Base-by-base conservation (phyloP, 108 stramenopile genomes). In the Tribonema minus region DNA sequence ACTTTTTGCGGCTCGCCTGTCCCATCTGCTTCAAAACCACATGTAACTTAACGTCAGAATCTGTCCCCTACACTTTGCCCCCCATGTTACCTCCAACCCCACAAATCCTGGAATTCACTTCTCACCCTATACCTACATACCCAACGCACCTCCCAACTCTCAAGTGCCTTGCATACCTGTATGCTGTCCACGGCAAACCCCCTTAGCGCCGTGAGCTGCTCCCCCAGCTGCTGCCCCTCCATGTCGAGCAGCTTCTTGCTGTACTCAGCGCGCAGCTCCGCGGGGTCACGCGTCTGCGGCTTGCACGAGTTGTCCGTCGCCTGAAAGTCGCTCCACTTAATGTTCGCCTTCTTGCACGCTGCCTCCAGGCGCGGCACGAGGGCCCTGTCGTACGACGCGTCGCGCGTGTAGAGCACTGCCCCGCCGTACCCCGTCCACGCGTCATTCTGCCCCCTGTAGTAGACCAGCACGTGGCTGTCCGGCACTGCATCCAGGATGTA, bases 371-470 rank as follows among this genome's bases (percentile, higher is more conserved):
- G 63, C 5, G 61, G 63, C 37, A 75, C 58, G 54, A 82, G 33
- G 30, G 33, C 64, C 5, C 72, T 28, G 30, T 26, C 31, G 20
- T 27, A 12, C n/a, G 87, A 84, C 28, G 91, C 28, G 35, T 88
- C 88, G 29, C 90, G 85, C n/a, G 96, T 95, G 92, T 97, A 97
- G 5, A 97, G 87, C 3, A 95, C 93, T 0, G 87, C 93, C 32
- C 96, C 96, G 37, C 92, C 96, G 81, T 97, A 97, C 1, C 96
- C 96, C 70, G 92, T 87, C 96, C 96, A 97, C 2, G 96, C 96
- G 80, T 97, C 96, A 71, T 97, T 97, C 59, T 82, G 85, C 29
- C 96, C 96, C 7, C 96, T 87, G 85, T 95, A 97, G 68, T 94
- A 94, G 25, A 97, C 91, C 70, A 94, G 91, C 40, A 94, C 94